Base-by-base conservation (phyloP, 805 yeast species). In the Ascoidea asiatica region DNA sequence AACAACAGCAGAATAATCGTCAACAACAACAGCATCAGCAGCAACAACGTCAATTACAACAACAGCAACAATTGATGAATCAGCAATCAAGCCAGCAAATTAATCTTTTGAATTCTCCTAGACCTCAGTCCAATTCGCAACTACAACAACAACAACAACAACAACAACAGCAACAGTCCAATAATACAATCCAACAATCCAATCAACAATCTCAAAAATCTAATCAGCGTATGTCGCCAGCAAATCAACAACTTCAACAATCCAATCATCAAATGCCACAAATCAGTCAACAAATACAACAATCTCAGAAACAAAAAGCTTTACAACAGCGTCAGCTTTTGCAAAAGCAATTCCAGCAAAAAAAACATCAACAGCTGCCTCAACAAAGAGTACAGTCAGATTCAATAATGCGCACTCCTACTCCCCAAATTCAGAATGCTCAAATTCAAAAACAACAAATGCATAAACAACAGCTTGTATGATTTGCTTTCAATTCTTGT, bases 291-390 rank as follows among this genome's bases (percentile, higher is more conserved):
- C 35, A 29, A 29, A 29, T 29, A 8, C 35, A 29, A 15, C 35
- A 29, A 29, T 15, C 8, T 11, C 15, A 11, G 35, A 8, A 29
- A 2, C 35, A 29, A 29, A 8, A 29, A 29, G 8, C 15, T 29
- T 29, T 18, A 48, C 52, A 43, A 49, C 67, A 50, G 62, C 68
- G 15, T 29, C 35, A 29, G 15, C 35, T 11, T 29, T 15, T 29
- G 15, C 35, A 29, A 29, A 8, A 29, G 8, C 35, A 29, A 29
- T 29, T 29, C 18, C 42, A 19, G 17, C 19, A 59, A 61, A 51
- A 58, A 51, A 46, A 57, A 49, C 52, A 53, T 47, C 50, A 60
- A 53, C 56, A 55, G 62, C 60, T 41, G 40, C 45, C 17, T 55
- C 56, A 20, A 56, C 55, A n/a, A n/a, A n/a, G n/a, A n/a, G n/a